A percentile compares a stretch with the other conserved stretches of the same genome.
These are phyloP conservation scores for Penicillium sp. DNA, from an alignment of 2,329 filamentous ascomycete genomes.

Conservation along the genomic window DNA sequence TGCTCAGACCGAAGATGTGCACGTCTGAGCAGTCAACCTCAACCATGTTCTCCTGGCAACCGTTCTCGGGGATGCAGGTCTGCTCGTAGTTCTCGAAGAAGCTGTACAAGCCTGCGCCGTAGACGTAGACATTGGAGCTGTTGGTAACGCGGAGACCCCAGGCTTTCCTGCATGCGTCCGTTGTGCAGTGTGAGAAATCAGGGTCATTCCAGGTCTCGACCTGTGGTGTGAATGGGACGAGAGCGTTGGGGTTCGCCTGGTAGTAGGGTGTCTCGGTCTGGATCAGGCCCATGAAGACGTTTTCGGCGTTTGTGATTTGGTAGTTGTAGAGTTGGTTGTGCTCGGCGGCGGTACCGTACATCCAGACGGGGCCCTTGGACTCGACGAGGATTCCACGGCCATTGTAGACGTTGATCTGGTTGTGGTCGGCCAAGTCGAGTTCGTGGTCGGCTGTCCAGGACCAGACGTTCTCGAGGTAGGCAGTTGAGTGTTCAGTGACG, in stretches of 20 bases:
- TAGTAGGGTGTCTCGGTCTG: slow-evolving; percentile 89
- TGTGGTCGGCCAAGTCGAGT: slow-evolving; percentile 73
- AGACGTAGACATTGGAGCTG: slow-evolving; percentile 70
- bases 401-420: slow-evolving; percentile 77
- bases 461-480: slow-evolving; percentile 89
- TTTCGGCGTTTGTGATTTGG: slow-evolving; percentile 75
- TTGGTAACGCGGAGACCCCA: slow-evolving; percentile 76
- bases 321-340: slow-evolving; percentile 75
- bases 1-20: slow-evolving; percentile 71
- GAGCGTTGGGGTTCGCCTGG: slow-evolving; percentile 79
- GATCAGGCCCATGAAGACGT: slow-evolving; percentile 81
- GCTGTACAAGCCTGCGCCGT: slow-evolving; percentile 76
- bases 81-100: slow-evolving; percentile 85
- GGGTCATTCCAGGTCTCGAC: slow-evolving; percentile 55
- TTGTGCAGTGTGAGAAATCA: slow-evolving; percentile 67
- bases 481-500: slow-evolving; percentile 60
- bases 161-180: slow-evolving; percentile 68
- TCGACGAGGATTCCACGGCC: slow-evolving; percentile 84
- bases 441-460: slow-evolving; percentile 92
- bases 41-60: slow-evolving; percentile 80
- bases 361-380: slow-evolving; percentile 78
- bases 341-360: slow-evolving; percentile 74
- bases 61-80: slow-evolving; percentile 68
- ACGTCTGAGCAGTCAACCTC: slow-evolving; percentile 69
- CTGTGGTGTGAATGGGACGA: slow-evolving; percentile 51